Base-by-base conservation (phyloP, 805 yeast genomes). In the Barnettozyma vustinii region DNA sequence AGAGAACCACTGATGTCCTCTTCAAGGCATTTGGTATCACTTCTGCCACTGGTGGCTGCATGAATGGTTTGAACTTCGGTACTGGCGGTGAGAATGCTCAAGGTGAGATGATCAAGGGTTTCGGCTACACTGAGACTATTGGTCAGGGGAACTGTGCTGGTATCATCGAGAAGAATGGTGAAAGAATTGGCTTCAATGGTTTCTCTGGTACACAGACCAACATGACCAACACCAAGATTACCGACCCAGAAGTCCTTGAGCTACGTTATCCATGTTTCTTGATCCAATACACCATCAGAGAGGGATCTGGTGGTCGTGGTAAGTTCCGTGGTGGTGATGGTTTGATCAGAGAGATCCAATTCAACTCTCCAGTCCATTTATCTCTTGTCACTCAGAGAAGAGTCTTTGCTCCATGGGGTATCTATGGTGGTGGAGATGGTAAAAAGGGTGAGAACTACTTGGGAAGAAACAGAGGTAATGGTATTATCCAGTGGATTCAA, bases 81-180 rank as follows among this genome's bases (percentile, higher is more conserved):
- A 67, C 73, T 20, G 81, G 69, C 45, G 71, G 69, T 45, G 69
- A 71, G 46, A 61, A 63, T 20, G 59, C 50, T 16, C 64, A 68
- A 20, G 68, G 77, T 37, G 56, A 76, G 71, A 37, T 71, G 54
- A 72, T 27, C 60, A 60, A 49, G 74, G 76, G 79, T 9, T 77
- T 77, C 58, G 83, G 80, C 4, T 74, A 74, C 57, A 72, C 74
- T 47, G 83, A 78, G 55, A 76, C 83, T 2, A 76, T 78, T 49
- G 78, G 80, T 52, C 79, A 78, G 39, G 83, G 83, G 23, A 68
- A 73, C 37, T 79, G 81, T 50, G 81, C 81, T 19, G 77, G 77
- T 7, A 71, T 55, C 54, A 66, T 52, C 58, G 77, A 75, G 57
- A 68, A 59, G 88, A 70, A 84, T 57, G 97, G 96, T 25, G 87